Base-by-base conservation (phyloP, 208 protist genomes). In the Leishmania martiniquensis region DNA sequence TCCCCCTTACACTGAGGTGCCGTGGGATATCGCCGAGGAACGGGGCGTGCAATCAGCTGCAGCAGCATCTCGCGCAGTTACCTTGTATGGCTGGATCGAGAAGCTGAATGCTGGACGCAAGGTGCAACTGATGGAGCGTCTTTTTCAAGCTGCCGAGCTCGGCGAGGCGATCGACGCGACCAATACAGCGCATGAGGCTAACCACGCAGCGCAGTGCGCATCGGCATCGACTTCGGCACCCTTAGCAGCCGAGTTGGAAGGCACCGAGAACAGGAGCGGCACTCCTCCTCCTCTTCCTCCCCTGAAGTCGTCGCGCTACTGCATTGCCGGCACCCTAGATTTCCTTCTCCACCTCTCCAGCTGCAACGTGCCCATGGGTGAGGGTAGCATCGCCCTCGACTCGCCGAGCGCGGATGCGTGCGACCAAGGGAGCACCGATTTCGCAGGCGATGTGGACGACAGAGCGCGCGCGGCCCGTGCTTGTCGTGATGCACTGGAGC, bases 11-110 rank as follows among this genome's bases (percentile, higher is more conserved):
- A 12, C 32, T 9, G 37, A 39, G 32, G 7, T 39, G 32, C 22
- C 37, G 17, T 44, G 63, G 25, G 25, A 22, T 29, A 45, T 32
- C 22, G 5, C 60, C 29, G 60, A 77, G 22, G n/a, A 42, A 25
- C 32, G 47, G 9, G 68, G 49, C 44, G 68, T 57, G 25, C 65
- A 69, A 69, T 20, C 39, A 25, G 44, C 34, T n/a, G 17, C 65
- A 0, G 65, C 25, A 47, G 5, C 68, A 17, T 44, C 45, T 47
- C 25, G 22, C 22, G 5, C 34, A 17, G 78, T 77, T 6, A 70
- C 77, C 55, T 74, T 90, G 39, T 77, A 87, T 60, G 86, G 83
- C 37, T 90, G 83, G 83, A 73, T 90, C 22, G 83, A 90, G 71
- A 76, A 75, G 73, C 49, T 87, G 62, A 76, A 76, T 54, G 72